Percentiles rank a stretch among this genome's conserved stretches.
phyloP scores from a whole-genome alignment of 2,329 filamentous ascomycete genomes.

The Clonostachys rhizophaga region DNA sequence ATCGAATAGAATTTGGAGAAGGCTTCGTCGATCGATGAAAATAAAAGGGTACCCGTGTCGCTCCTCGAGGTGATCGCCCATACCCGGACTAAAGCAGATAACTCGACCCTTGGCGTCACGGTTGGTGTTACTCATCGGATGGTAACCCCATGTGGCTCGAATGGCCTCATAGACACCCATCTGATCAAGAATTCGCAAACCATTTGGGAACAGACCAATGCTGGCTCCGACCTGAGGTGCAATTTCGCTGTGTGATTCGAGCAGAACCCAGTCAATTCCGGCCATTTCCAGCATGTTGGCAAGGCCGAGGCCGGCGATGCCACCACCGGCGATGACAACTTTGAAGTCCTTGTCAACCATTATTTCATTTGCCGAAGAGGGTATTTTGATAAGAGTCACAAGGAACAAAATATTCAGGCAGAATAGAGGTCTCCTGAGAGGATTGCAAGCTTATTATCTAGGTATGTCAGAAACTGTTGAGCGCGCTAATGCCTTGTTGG shows the following conservation, averaged over 20 bases:
- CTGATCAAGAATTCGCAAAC: constrained; percentile 45
- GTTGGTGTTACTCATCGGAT: constrained; percentile 40
- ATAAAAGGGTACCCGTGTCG: constrained; percentile 39
- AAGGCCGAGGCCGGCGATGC: constrained; percentile 44
- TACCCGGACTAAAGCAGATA: constrained; percentile 40
- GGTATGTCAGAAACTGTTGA: too few species aligned
- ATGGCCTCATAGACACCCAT: constrained; percentile 43
- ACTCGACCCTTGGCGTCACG: constrained; percentile 21
- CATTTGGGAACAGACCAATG: constrained; percentile 56
- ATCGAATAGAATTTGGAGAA: constrained; percentile 16
- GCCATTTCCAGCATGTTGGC: constrained; percentile 48
- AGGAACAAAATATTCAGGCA: too few species aligned
- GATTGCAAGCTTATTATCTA: too few species aligned
- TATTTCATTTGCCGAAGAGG: too few species aligned
- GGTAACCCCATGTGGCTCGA: constrained; percentile 37
- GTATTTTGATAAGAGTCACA: too few species aligned
- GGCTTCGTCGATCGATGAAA: constrained; percentile 26
- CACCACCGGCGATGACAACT: constrained; percentile 21
- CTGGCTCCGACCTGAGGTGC: constrained; percentile 47
- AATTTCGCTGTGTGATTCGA: constrained; percentile 38
- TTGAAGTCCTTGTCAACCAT: constrained; percentile 5
- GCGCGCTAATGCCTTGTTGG: too few species aligned
- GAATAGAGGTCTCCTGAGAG: too few species aligned
- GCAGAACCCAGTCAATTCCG: constrained; percentile 42
- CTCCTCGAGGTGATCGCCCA: constrained; percentile 41